Conservation (phyloP, 768 basidiomycete genomes). For the Coprinellus micaceus region DNA sequence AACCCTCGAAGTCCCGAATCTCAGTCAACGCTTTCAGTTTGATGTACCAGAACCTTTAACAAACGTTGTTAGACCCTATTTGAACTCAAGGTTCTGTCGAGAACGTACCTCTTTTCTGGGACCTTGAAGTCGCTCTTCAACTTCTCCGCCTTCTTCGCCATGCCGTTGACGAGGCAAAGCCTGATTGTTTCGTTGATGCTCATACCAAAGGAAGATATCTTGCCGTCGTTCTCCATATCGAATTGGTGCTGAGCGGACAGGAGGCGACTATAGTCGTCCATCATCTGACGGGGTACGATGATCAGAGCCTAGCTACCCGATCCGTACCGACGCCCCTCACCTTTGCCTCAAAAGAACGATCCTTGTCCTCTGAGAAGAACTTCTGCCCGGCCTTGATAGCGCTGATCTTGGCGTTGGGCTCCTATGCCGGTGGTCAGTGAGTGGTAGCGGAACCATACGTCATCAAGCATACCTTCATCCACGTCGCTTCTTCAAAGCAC, state of each 20-base stretch:
- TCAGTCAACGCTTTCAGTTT: conserved; percentile 81
- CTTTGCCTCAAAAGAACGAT: conserved; percentile 86
- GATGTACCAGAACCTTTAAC: conserved; percentile 83
- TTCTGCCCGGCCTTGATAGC: conserved; percentile 83
- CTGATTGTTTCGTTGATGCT: conserved; percentile 88
- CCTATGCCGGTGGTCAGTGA: no score
- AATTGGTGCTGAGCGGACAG: conserved; percentile 79
- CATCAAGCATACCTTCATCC: conserved; percentile 60
- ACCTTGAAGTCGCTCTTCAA: conserved; percentile 89
- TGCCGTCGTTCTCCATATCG: conserved; percentile 80
- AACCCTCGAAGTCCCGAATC: conserved; percentile 78
- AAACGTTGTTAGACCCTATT: not conserved
- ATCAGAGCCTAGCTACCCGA: not conserved
- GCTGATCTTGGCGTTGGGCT: conserved; percentile 64
- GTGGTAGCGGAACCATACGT: no score
- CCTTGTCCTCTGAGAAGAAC: conserved; percentile 94
- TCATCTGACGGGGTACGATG: conserved; percentile 56
- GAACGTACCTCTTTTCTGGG: conserved; percentile 79
- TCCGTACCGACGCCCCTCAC: conserved; percentile 30
- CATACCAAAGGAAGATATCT: conserved; percentile 74
- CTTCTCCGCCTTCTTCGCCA: conserved; percentile 87
- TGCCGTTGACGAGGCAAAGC: conserved; percentile 68
- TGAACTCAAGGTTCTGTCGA: not conserved
- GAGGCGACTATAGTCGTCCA: conserved; percentile 80
- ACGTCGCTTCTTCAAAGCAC: conserved; percentile 76